A percentile compares a stretch with the other conserved stretches of the same genome.
Conservation (phyloP, 2,329 filamentous ascomycete species). For the Mycogone perniciosa region DNA sequence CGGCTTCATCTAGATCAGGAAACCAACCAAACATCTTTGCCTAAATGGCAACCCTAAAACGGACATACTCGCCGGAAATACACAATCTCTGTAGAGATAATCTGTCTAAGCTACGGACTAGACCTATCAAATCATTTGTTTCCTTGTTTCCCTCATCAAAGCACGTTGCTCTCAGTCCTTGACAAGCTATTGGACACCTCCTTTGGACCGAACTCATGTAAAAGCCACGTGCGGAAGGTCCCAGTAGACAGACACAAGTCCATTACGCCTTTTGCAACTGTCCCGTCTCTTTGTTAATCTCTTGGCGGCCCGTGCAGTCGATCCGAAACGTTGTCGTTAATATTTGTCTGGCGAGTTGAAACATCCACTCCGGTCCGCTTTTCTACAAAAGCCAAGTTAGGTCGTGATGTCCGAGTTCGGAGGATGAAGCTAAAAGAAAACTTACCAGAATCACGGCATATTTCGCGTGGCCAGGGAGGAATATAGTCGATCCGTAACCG, state of each 20-base stretch:
- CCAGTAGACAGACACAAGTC: not conserved
- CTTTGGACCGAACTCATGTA: too few relatives aligned
- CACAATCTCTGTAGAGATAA: too few relatives aligned
- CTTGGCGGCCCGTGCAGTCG: conserved; percentile 7
- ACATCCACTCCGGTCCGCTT: conserved; percentile 18
- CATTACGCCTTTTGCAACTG: conserved; percentile 4
- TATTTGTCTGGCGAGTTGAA: conserved; percentile 11
- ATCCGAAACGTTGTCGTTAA: conserved; percentile 7
- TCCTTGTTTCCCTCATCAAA: too few relatives aligned
- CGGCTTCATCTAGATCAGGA: too few relatives aligned
- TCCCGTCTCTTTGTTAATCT: conserved; percentile 5
- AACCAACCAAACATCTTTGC: too few relatives aligned
- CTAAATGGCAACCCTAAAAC: too few relatives aligned
- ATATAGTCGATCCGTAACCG: conserved; percentile 25
- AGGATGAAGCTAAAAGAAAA: not conserved
- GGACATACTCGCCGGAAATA: too few relatives aligned
- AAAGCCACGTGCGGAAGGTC: too few relatives aligned
- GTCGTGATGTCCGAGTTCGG: not conserved
- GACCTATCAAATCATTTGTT: too few relatives aligned
- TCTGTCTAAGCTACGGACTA: too few relatives aligned
- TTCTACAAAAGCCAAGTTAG: conserved; percentile 8
- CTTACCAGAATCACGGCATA: conserved; percentile 23
- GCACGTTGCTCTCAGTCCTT: too few relatives aligned
- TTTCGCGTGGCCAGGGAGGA: conserved; percentile 24
- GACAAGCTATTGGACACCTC: too few relatives aligned